Conservation (phyloP, 2,329 filamentous ascomycete genomes). For the Metarhizium rileyi region DNA sequence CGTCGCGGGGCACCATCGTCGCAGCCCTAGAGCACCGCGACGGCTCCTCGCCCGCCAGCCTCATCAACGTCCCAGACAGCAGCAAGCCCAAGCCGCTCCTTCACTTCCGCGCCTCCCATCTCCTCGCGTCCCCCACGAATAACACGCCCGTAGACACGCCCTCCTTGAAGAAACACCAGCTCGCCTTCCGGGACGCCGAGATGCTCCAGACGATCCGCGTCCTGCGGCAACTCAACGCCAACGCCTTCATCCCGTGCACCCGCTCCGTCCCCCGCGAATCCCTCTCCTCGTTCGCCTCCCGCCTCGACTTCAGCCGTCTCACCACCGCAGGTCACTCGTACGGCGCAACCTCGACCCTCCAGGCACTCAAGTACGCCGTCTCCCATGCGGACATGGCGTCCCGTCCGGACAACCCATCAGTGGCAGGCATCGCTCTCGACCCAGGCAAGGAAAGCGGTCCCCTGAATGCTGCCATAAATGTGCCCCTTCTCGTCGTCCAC, state of each 20-base stretch:
- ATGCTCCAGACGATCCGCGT: slow-evolving; percentile 35
- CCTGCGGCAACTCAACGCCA: slow-evolving; percentile 28
- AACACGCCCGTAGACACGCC: slow-evolving; percentile 22
- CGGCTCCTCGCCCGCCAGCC: slow-evolving; percentile 37
- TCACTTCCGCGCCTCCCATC: slow-evolving; percentile 26
- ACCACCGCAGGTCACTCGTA: slow-evolving; percentile 55
- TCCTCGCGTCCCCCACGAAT: slow-evolving; percentile 13
- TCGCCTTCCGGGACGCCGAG: slow-evolving; percentile 40
- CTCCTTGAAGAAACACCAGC: slow-evolving; percentile 34
- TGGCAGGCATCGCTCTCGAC: slow-evolving; percentile 52
- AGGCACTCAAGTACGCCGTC: slow-evolving; percentile 40
- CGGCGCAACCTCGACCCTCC: slow-evolving; percentile 54
- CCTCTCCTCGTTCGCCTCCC: slow-evolving; percentile 39
- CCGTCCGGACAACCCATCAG: slow-evolving; percentile 24
- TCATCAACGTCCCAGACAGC: slow-evolving; percentile 24
- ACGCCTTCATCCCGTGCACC: slow-evolving; percentile 30
- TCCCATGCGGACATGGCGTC: slow-evolving; percentile 11
- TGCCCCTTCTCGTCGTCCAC: slow-evolving; percentile 52
- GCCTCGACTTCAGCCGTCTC: slow-evolving; percentile 44
- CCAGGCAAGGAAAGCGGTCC: slow-evolving; percentile 55
- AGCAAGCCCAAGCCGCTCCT: slow-evolving; percentile 19
- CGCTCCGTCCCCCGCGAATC: slow-evolving; percentile 35
- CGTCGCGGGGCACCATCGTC: slow-evolving; percentile 38
- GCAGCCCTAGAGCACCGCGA: slow-evolving; percentile 43
- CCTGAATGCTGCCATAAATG: slow-evolving; percentile 47